These are phyloP conservation scores for Penicillium riverlandense DNA, from an alignment of 495 filamentous ascomycete species.

Conservation along the genomic window DNA sequence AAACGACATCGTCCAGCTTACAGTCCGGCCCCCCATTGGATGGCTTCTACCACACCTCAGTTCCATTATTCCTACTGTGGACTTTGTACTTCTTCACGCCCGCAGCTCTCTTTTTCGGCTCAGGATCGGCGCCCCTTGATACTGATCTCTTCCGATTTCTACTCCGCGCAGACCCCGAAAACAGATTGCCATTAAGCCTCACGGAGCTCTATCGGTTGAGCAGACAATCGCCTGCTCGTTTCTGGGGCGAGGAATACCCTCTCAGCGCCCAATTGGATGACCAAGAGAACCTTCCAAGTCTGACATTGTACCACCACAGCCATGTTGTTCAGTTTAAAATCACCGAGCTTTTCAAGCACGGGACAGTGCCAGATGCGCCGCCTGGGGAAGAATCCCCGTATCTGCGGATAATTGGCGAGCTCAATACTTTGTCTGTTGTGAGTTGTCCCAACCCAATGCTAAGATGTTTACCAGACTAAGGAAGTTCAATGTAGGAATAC, in stretches of 20 bases:
- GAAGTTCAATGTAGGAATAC: conserved; percentile 13
- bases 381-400: conserved; percentile 3
- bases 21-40: not conserved
- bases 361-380: not conserved
- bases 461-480: no score
- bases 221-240: conserved; percentile 24
- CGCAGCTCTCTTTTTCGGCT: conserved; percentile 16
- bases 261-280: conserved; percentile 26
- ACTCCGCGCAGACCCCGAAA: conserved; percentile 9
- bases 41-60: conserved; percentile 16
- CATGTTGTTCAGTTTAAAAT: conserved; percentile 25
- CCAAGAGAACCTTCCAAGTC: conserved; percentile 22
- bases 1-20: no score
- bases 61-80: conserved; percentile 28
- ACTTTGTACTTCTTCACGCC: conserved; percentile 29
- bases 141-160: conserved; percentile 22
- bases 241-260: conserved; percentile 26
- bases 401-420: conserved; percentile 12
- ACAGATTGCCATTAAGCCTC: conserved; percentile 7
- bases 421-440: conserved; percentile 17
- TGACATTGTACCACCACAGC: conserved; percentile 22
- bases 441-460: not conserved
- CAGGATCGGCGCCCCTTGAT: conserved; percentile 12
- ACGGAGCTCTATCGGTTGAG: conserved; percentile 23
- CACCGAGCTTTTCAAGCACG: conserved; percentile 17